A percentile compares a stretch with the other conserved stretches of the same genome.
Evolutionary conservation across 129 eudicot species (phyloP).

Genomic region (Flaveria sonorensis): DNA sequence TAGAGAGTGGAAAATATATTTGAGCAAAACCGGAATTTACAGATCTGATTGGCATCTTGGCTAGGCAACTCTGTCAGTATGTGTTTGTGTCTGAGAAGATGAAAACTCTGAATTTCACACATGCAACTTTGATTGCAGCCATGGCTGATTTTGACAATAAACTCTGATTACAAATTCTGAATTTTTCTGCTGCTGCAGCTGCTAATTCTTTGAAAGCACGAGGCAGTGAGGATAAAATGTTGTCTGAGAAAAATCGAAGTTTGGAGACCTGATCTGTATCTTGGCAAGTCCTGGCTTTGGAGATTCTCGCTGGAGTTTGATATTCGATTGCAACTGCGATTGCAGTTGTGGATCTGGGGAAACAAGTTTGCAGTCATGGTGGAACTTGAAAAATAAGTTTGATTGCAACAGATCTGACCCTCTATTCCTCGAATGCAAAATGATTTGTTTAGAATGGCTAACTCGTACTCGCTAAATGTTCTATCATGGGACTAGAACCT

Average conservation of each 20-base stretch:
- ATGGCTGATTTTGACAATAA: no score
- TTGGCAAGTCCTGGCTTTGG: neutral
- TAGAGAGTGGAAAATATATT: no score
- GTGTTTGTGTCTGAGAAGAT: no score
- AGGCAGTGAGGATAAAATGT: neutral
- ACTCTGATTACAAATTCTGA: no score
- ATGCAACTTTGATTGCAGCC: no score
- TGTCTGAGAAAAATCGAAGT: neutral
- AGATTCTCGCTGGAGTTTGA: neutral
- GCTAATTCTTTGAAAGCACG: neutral
- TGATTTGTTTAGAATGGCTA: neutral
- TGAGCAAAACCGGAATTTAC: no score
- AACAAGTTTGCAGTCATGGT: neutral
- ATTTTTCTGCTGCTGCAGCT: no score
- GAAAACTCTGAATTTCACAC: no score
- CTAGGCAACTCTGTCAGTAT: no score
- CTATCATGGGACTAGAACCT: no score
- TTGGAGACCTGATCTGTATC: neutral
- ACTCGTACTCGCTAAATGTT: no score
- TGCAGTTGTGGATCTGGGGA: neutral
- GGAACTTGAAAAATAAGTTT: neutral
- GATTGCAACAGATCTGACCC: neutral
- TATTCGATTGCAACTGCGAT: slow-evolving; percentile 2
- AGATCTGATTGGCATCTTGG: no score
- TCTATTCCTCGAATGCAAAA: neutral